These are phyloP conservation scores for Pelargonium fulgidum DNA, from an alignment of 441 rosid genomes.

Conservation along the genomic window DNA sequence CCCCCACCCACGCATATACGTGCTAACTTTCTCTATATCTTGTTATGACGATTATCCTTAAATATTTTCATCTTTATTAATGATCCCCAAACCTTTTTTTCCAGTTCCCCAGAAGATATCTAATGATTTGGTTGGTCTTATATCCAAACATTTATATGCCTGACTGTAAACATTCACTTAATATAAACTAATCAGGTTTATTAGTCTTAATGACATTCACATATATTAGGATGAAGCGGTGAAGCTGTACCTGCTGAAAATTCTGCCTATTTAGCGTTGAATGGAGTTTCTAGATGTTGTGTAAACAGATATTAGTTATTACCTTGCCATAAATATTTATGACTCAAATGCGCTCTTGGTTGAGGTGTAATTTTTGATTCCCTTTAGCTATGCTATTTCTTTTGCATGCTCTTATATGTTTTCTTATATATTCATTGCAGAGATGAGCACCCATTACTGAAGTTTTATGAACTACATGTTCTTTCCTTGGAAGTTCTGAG, in stretches of 20 bases:
- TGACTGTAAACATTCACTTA: neutral
- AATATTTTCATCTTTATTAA: neutral
- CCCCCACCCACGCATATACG: neutral
- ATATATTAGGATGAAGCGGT: neutral
- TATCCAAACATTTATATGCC: slow-evolving; percentile 3
- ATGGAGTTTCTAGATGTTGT: neutral
- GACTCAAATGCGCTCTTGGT: slow-evolving; percentile 1
- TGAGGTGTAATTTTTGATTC: neutral
- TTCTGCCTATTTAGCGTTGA: neutral
- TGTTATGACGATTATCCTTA: neutral
- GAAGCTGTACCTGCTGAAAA: slow-evolving; percentile 6
- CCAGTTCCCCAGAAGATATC: neutral
- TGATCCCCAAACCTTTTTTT: neutral
- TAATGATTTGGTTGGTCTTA: slow-evolving; percentile 2
- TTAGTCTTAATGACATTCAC: neutral
- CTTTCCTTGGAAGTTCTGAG: slow-evolving; percentile 63
- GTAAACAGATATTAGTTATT: neutral
- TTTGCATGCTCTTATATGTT: slow-evolving; percentile 19
- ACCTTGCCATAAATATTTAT: neutral
- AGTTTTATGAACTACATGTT: slow-evolving; percentile 53
- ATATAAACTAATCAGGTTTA: neutral
- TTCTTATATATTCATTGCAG: slow-evolving; percentile 42
- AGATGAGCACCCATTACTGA: slow-evolving; percentile 36
- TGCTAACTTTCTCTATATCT: slow-evolving; percentile 1
- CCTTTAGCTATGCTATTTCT: slow-evolving; percentile 14